Percentiles rank a stretch among this genome's conserved stretches.
Evolutionary conservation across 148 eudicot species (phyloP).

Genomic region (Diospyros lotus): DNA sequence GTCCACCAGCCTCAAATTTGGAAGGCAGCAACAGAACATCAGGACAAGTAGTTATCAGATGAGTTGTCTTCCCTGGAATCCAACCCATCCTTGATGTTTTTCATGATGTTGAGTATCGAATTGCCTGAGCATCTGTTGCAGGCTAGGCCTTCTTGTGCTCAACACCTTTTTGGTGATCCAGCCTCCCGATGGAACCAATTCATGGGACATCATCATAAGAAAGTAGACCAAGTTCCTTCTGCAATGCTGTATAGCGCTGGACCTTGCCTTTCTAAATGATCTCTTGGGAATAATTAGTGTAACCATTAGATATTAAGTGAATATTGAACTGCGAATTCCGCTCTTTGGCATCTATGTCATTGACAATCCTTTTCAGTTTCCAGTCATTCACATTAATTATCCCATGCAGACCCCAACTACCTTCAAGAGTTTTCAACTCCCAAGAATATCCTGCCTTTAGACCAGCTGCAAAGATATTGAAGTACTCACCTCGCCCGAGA

Average conservation of each 20-base stretch:
- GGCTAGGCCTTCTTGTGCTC: slow-evolving; percentile 81
- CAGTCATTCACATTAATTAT: slow-evolving; percentile 79
- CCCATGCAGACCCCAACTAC: slow-evolving; percentile 90
- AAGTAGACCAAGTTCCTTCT: slow-evolving; percentile 80
- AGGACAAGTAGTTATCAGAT: slow-evolving; percentile 86
- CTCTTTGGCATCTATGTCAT: slow-evolving; percentile 77
- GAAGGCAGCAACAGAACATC: slow-evolving; percentile 96
- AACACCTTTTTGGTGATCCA: slow-evolving; percentile 85
- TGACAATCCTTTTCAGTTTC: slow-evolving; percentile 89
- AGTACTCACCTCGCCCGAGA: slow-evolving; percentile 89
- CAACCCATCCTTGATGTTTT: slow-evolving; percentile 78
- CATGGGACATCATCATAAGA: slow-evolving; percentile 59
- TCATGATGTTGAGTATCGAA: slow-evolving; percentile 62
- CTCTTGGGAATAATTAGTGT: slow-evolving; percentile 66
- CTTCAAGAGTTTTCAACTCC: slow-evolving; percentile 89
- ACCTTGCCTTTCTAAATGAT: slow-evolving; percentile 64
- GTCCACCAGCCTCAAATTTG: slow-evolving; percentile 92
- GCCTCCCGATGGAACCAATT: slow-evolving; percentile 89
- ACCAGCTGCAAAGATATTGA: slow-evolving; percentile 91
- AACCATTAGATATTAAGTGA: slow-evolving; percentile 72
- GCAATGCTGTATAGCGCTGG: slow-evolving; percentile 82
- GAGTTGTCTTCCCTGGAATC: slow-evolving; percentile 81
- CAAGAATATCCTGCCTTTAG: slow-evolving; percentile 80
- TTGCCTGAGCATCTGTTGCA: slow-evolving; percentile 73
- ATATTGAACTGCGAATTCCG: slow-evolving; percentile 75